phyloP scores from a whole-genome alignment of 2,329 filamentous ascomycete species.

The Sphaerulina musiva region DNA sequence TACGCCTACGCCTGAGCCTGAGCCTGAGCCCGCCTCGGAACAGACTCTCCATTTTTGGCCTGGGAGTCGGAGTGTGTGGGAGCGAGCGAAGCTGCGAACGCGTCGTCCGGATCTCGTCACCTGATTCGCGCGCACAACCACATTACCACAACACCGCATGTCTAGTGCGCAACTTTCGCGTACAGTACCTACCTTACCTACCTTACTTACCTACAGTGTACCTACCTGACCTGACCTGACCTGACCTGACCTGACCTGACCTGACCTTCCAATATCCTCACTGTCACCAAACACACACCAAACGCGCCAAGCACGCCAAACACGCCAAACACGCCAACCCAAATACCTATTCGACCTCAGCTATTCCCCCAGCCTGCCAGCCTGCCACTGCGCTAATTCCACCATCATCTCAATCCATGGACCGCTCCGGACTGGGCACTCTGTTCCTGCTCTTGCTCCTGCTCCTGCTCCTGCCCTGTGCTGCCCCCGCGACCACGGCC shows the following conservation, averaged over 20 bases:
- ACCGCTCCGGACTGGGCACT: neutral
- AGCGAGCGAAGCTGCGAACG: too few species aligned
- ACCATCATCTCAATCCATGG: neutral
- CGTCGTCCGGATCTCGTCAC: neutral
- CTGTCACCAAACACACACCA: neutral
- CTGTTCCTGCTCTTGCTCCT: conserved; percentile 1
- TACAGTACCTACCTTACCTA: too few species aligned
- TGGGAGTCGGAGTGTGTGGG: too few species aligned
- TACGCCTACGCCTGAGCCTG: too few species aligned
- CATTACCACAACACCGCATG: neutral
- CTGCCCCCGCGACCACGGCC: neutral
- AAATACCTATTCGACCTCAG: too few species aligned
- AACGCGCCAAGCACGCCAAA: neutral
- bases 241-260: too few species aligned
- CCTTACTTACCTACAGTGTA: too few species aligned
- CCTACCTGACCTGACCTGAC: too few species aligned
- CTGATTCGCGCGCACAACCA: neutral
- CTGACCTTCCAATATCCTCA: neutral
- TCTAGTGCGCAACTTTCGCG: neutral
- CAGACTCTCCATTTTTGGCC: neutral
- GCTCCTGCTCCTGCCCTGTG: conserved; percentile 2
- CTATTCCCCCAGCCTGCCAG: too few species aligned
- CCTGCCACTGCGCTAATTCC: too few species aligned
- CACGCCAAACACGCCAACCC: too few species aligned
- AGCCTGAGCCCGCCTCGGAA: neutral